These are phyloP conservation scores for Cladosporium oxysporum DNA, from an alignment of 2,329 filamentous ascomycete genomes.

Conservation along the genomic window DNA sequence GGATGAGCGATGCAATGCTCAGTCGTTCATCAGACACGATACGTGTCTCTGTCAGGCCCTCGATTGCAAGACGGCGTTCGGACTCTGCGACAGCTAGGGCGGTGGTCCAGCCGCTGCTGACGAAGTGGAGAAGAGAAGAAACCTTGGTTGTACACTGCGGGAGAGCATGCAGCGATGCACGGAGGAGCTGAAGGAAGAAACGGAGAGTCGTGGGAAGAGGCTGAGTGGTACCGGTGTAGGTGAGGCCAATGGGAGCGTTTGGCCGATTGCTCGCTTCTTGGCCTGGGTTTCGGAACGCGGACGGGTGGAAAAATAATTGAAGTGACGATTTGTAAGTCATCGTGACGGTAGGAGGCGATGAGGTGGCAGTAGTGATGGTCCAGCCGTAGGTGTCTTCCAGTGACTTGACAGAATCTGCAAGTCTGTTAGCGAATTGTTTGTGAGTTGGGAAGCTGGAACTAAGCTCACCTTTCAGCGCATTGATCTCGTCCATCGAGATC, in stretches of 20 bases:
- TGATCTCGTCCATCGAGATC: constrained; percentile 82
- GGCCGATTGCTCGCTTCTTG: constrained; percentile 28
- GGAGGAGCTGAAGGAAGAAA: constrained; percentile 73
- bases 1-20: constrained; percentile 60
- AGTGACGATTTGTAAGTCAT: constrained; percentile 73
- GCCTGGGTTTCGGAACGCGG: constrained; percentile 52
- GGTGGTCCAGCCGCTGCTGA: constrained; percentile 67
- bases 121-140: constrained; percentile 58
- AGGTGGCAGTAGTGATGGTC: constrained; percentile 64
- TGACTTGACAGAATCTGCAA: constrained; percentile 61
- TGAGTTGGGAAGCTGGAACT: neutral
- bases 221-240: constrained; percentile 60
- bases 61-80: constrained; percentile 62
- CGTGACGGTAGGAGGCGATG: constrained; percentile 64
- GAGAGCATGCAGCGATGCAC: constrained; percentile 65
- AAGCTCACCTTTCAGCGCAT: constrained; percentile 69
- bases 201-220: constrained; percentile 67
- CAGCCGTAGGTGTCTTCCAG: constrained; percentile 70
- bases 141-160: constrained; percentile 60
- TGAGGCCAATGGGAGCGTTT: constrained; percentile 65
- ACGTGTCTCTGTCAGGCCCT: constrained; percentile 64
- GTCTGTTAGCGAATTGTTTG: constrained; percentile 40
- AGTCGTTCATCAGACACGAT: constrained; percentile 68
- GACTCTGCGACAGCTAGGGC: constrained; percentile 62
- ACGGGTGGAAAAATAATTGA: constrained; percentile 70